A percentile compares a stretch with the other conserved stretches of the same genome.
Conservation (phyloP, 164 flowering plant genomes). For the Malania oleifera region DNA sequence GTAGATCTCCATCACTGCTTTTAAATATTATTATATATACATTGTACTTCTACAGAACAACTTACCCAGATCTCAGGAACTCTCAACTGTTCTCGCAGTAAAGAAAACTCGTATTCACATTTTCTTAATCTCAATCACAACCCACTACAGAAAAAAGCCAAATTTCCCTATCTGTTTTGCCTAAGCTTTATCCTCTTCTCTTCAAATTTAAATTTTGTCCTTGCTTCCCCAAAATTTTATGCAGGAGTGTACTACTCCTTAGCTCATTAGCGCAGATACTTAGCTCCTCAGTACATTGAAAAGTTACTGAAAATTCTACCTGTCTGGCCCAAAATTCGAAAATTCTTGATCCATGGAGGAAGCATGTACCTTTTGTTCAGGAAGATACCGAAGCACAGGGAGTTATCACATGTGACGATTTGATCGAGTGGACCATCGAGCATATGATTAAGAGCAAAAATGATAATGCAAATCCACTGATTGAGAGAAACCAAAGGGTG, state of each 20-base stretch:
- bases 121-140: not conserved
- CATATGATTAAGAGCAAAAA: no score
- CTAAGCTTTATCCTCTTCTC: no score
- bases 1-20: constrained; percentile 11
- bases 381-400: no score
- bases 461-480: not conserved
- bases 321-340: no score
- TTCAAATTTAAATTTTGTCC: no score
- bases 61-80: constrained; percentile 13
- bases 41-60: constrained; percentile 8
- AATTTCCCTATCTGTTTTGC: not conserved
- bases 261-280: no score
- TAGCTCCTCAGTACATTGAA: not conserved
- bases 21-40: not conserved
- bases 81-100: not conserved
- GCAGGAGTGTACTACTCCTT: no score
- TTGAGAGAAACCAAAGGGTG: not conserved
- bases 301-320: constrained; percentile 2
- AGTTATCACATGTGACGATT: no score
- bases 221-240: no score
- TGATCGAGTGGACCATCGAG: no score
- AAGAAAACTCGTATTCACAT: not conserved
- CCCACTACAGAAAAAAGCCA: not conserved
- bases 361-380: no score
- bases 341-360: no score